Percentiles rank a stretch among this genome's conserved stretches.
Evolutionary conservation across 768 basidiomycete genomes (phyloP).

Genomic region (Ramaria sp.): DNA sequence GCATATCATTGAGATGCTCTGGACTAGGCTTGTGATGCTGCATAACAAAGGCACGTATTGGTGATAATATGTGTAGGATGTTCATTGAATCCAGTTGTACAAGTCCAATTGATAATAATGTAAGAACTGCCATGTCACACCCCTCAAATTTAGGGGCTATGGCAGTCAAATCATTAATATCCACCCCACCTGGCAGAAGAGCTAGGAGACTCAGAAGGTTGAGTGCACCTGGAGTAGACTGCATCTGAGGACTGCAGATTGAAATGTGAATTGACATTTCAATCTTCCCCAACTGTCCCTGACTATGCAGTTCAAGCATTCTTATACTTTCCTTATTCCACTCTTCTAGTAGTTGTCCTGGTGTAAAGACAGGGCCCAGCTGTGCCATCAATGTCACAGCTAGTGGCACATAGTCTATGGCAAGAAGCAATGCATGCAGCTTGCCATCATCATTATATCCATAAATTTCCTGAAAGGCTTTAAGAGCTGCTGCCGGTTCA

Average conservation of each 20-base stretch:
- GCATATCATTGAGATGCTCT: neutral
- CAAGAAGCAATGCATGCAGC: constrained; percentile 15
- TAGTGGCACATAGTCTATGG: constrained; percentile 22
- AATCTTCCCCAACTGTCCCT: constrained; percentile 12
- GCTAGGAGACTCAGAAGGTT: constrained; percentile 16
- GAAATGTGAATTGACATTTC: constrained; percentile 17
- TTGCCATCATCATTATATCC: constrained; percentile 15
- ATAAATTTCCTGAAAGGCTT: constrained; percentile 16
- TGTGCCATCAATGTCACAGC: constrained; percentile 27
- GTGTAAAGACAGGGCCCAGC: constrained; percentile 8
- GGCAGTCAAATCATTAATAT: constrained; percentile 6
- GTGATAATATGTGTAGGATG: neutral
- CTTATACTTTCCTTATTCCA: constrained; percentile 1
- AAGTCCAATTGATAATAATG: neutral
- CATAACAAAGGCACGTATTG: neutral
- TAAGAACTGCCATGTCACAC: neutral
- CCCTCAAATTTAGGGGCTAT: neutral
- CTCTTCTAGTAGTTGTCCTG: constrained; percentile 2
- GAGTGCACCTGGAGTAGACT: constrained; percentile 14
- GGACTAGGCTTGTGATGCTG: neutral
- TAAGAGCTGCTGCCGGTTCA: constrained; percentile 13
- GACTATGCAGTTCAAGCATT: neutral
- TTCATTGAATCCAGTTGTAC: neutral
- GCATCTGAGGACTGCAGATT: constrained; percentile 13
- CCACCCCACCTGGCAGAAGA: constrained; percentile 18